Evolutionary conservation across 2,329 filamentous ascomycete genomes (phyloP), one percentile per base, ranked within the genome.

Genomic region (Stemphylium vesicarium): DNA sequence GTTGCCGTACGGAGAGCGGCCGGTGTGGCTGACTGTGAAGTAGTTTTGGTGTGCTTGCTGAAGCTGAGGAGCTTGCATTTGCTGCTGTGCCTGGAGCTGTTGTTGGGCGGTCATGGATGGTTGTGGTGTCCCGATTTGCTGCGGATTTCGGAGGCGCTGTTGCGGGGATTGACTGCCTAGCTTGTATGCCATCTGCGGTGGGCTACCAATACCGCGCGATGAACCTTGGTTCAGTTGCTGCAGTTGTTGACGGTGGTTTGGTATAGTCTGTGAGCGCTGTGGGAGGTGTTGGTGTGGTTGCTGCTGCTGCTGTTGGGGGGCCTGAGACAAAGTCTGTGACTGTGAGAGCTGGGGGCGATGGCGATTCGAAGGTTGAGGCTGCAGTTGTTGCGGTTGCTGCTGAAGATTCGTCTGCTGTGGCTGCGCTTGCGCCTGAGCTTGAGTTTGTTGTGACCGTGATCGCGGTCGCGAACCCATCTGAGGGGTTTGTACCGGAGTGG

Each of bases 401-500:
- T 58, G 66, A 8, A 48, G 40, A n/a, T 60, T 56, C 12, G 50
- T 47, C 33, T 48, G 61, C 24, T 60, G 59, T n/a, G 39, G 61
- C 24, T 60, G 59, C 15, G 41, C 32, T 31, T 57, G 56, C n/a
- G 54, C 45, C 18, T 57, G 53, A 10, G 38, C 49, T 13, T 59
- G 58, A 10, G 31, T 45, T n/a, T 57, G 63, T 26, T 45, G 42
- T 20, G 42, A 35, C 22, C 57, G 53, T 29, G 60, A 55, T 33
- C 62, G 62, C 24, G 65, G 62, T 9, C 55, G 63, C 10, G 64
- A 35, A 11, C 38, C 38, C 41, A 59, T 56, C 39, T 63, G 69
- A 18, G 67, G 62, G 22, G 69, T 65, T 43, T 70, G 69, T 3
- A 63, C 53, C 2, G 69, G 68, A 15, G 68, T 70, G 2, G 57